Evolutionary conservation across 2,329 filamentous ascomycete species (phyloP), one percentile per base, ranked within the genome.

Genomic region (Aspergillus pseudonomiae): DNA sequence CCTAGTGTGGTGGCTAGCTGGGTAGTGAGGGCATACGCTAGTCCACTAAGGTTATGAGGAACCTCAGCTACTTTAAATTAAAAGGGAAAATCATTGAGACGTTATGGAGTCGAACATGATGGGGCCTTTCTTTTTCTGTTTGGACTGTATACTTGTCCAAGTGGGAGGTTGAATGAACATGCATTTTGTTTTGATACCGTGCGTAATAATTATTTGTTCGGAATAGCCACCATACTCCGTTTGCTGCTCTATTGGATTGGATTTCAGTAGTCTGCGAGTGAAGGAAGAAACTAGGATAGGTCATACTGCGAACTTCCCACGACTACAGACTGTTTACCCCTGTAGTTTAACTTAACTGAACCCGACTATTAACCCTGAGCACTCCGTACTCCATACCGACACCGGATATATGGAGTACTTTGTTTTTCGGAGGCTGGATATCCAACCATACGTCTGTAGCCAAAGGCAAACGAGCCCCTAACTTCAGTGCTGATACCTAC

Each of bases 21-120:
- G 2, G 11, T 26, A 55, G 45, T 48, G 45, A 48, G 21, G 12
- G 48, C 32, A 30, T n/a, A 32, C 52, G 52, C 52, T 55, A 55
- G 52, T 55, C 52, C 52, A 61, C 52, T 61, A 61, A 61, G 59
- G 52, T 61, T 61, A 48, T 50, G 52, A 56, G 41, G 41, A 16
- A 55, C 52, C 34, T 39, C 52, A 52, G 30, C 59, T 50, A 57
- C 52, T 61, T 57, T 56, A 57, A 61, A 55, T 60, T 55, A 36
- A 55, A 34, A 39, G 12, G 32, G 52, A 55, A 36, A 36, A 48
- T 48, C 45, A 48, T 41, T 26, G 28, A 21, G 9, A 26, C n/a
- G 30, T 28, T 53, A 34, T 34, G 28, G 30, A 32, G 19, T 46
- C n/a, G 39, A 19, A 19, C 39, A 41, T 41, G 19, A n/a, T n/a